These are phyloP conservation scores for Paxillus ammoniavirescens DNA, from an alignment of 768 basidiomycete genomes.

Conservation along the genomic window DNA sequence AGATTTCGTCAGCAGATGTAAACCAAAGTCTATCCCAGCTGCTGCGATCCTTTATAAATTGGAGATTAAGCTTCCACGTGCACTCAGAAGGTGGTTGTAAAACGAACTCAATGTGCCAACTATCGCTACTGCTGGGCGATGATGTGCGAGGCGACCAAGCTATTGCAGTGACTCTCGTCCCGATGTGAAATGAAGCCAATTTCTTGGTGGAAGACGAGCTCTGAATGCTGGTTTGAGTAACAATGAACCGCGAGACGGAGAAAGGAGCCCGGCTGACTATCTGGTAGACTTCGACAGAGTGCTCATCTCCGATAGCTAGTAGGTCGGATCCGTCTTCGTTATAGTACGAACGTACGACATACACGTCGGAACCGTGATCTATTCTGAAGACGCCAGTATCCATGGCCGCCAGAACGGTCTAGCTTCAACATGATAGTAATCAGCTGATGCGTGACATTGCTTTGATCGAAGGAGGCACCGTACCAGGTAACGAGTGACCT, in stretches of 20 bases:
- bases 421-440: background rate
- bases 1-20: constrained; percentile 67
- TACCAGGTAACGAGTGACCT: background rate
- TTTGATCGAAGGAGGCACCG: background rate
- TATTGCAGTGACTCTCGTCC: constrained; percentile 65
- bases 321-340: constrained; percentile 64
- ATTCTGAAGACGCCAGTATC: constrained; percentile 47
- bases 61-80: constrained; percentile 7
- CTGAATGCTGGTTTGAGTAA: constrained; percentile 28
- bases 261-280: constrained; percentile 45
- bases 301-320: constrained; percentile 70
- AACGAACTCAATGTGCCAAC: constrained; percentile 72
- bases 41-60: constrained; percentile 54
- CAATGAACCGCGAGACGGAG: background rate
- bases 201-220: constrained; percentile 42
- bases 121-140: constrained; percentile 62
- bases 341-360: constrained; percentile 61
- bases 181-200: constrained; percentile 74
- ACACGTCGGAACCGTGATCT: constrained; percentile 58
- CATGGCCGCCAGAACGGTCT: constrained; percentile 33
- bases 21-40: constrained; percentile 65
- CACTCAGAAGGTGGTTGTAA: background rate
- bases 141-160: constrained; percentile 74
- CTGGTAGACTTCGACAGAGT: constrained; percentile 67
- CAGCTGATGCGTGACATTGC: no score